Evolutionary conservation across 2,329 filamentous ascomycete species (phyloP).

Genomic region (Penicillium sclerotigenum): DNA sequence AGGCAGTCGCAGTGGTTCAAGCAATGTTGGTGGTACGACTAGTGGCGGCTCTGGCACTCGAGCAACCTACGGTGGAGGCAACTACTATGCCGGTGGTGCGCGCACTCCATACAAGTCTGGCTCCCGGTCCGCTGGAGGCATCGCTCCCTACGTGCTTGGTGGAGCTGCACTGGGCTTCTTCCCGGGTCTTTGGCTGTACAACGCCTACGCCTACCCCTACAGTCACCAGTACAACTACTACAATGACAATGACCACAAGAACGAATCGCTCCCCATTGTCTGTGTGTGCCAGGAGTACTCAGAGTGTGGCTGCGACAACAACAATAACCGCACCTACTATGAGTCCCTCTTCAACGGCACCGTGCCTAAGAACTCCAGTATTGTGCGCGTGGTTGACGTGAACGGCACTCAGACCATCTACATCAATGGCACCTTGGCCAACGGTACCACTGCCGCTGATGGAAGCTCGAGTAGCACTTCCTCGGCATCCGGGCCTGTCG

Average conservation of each 20-base stretch:
- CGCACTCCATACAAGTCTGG: constrained; percentile 51
- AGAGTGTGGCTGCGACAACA: constrained; percentile 58
- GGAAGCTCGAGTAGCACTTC: constrained; percentile 19
- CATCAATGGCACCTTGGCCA: constrained; percentile 49
- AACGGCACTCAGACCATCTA: constrained; percentile 47
- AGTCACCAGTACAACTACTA: constrained; percentile 47
- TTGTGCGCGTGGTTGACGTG: constrained; percentile 38
- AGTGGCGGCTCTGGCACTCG: constrained; percentile 19
- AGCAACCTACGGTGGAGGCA: constrained; percentile 50
- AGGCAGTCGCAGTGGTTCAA: constrained; percentile 23
- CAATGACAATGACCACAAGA: constrained; percentile 44
- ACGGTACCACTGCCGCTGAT: constrained; percentile 43
- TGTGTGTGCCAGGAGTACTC: constrained; percentile 56
- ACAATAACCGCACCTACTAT: constrained; percentile 44
- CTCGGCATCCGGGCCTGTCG: constrained; percentile 18
- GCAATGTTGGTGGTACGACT: constrained; percentile 32
- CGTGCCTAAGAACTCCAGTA: constrained; percentile 38
- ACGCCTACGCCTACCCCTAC: constrained; percentile 56
- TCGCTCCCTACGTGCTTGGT: constrained; percentile 50
- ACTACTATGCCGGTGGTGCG: constrained; percentile 57
- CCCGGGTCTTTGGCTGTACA: constrained; percentile 55
- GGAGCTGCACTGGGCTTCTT: constrained; percentile 48
- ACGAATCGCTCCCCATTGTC: constrained; percentile 52
- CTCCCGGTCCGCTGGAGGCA: constrained; percentile 44
- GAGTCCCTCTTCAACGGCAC: constrained; percentile 44